Conservation (phyloP, 1,284 basidiomycete species). For the Boletus sp. region DNA sequence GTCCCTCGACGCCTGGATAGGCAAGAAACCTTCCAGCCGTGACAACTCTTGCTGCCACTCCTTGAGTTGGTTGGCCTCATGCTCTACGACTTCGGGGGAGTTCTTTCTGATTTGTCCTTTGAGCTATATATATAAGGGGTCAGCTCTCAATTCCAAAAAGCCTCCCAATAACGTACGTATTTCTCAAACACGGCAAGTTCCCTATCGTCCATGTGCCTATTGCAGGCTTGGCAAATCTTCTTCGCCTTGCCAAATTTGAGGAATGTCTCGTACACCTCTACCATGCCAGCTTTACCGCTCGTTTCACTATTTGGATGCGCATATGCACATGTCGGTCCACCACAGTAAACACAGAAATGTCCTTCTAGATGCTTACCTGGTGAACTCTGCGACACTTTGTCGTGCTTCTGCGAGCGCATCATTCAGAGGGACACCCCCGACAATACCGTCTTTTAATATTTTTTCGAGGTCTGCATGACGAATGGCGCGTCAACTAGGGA, state of each 20-base stretch:
- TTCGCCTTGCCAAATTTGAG: slow-evolving; percentile 59
- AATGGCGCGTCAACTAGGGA: slow-evolving; percentile 1
- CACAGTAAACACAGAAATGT: background rate
- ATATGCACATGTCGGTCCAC: background rate
- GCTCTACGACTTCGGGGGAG: slow-evolving; percentile 39
- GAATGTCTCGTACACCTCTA: slow-evolving; percentile 60
- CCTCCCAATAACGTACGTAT: slow-evolving; percentile 44
- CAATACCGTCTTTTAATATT: slow-evolving; percentile 46
- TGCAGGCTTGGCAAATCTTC: slow-evolving; percentile 76
- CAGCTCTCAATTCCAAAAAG: background rate
- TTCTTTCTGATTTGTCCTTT: slow-evolving; percentile 51
- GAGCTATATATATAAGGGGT: slow-evolving; percentile 37
- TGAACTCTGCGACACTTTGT: slow-evolving; percentile 49
- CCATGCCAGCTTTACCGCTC: slow-evolving; percentile 37
- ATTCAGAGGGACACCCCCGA: slow-evolving; percentile 43
- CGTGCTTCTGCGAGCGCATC: slow-evolving; percentile 57
- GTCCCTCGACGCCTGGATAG: slow-evolving; percentile 48
- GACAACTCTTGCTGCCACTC: slow-evolving; percentile 63
- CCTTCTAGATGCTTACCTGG: slow-evolving; percentile 43
- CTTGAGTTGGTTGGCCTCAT: slow-evolving; percentile 43
- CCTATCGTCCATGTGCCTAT: slow-evolving; percentile 58
- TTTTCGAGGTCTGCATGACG: slow-evolving; percentile 49
- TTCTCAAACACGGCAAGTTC: slow-evolving; percentile 67
- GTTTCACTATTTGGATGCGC: slow-evolving; percentile 14
- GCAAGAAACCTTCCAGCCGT: slow-evolving; percentile 54